Base-by-base conservation (phyloP, 805 yeast species). In the Spathaspora hagerdaliae region DNA sequence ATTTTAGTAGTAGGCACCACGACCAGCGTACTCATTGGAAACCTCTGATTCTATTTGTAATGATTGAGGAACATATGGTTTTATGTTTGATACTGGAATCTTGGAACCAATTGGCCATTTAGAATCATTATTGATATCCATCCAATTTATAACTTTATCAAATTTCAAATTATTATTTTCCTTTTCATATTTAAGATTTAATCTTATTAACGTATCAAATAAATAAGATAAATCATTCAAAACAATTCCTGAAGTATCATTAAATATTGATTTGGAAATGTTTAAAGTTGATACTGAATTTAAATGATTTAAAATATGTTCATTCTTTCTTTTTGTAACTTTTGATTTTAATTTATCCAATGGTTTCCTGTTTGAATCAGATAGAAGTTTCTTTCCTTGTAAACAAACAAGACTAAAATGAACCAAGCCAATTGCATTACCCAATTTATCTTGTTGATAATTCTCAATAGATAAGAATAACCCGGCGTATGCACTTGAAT, bases 371-470 rank as follows among this genome's bases (percentile, higher is more conserved):
- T 29, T 29, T 9, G 9, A 9, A 3, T 29, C 12, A n/a, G 36
- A 13, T 14, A 44, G 6, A n/a, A 24, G 33, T 4, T 53, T 53
- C 48, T 67, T 69, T 43, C 67, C 65, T 47, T 72, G 77, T 24
- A 72, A 55, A 27, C 58, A 54, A 9, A 71, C 48, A 10, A 72
- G 55, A 19, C 72, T 50, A 38, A 59, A 61, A 46, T 73, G 69
- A 2, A 75, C 52, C 31, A 74, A 60, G 1, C 79, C 81, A 35
- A 76, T 62, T 4, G 77, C 71, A n/a, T 63, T 63, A 7, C 81
- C 81, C 14, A 75, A 43, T 34, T 69, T 64, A 43, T 65, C 62
- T 40, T 74, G 65, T 47, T 74, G 75, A 53, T 75, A 75, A 43
- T 61, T 56, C 40, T 75, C 79, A 34, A 75, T 63, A 0, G 78